Conservation (phyloP, 2,329 filamentous ascomycete genomes). For the Hypomyces perniciosus region DNA sequence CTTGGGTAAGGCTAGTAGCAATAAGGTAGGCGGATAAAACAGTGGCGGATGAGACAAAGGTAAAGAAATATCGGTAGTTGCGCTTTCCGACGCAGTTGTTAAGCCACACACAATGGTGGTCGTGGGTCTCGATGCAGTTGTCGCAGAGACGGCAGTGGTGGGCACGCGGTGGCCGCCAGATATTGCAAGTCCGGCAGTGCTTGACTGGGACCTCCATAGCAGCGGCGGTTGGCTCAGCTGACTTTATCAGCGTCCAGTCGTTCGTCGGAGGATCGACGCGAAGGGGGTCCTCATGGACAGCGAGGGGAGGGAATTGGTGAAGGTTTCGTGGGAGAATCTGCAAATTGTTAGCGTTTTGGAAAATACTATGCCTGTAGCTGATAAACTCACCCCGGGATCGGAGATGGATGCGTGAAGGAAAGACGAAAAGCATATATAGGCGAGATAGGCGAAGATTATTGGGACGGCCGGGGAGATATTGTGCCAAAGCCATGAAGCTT, state of each 20-base stretch:
- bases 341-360: constrained; percentile 13
- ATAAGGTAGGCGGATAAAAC: constrained; percentile 71
- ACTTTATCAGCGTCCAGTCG: constrained; percentile 89
- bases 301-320: constrained; percentile 74
- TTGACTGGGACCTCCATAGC: constrained; percentile 98
- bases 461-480: constrained; percentile 85
- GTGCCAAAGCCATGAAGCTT: constrained; percentile 78
- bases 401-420: constrained; percentile 89
- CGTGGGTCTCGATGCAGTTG: constrained; percentile 93
- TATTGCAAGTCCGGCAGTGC: constrained; percentile 95
- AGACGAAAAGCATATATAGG: constrained; percentile 84
- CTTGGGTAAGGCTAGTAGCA: constrained; percentile 71
- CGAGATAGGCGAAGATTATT: constrained; percentile 84
- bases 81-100: constrained; percentile 97
- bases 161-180: constrained; percentile 91
- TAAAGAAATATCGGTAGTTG: constrained; percentile 97
- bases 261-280: constrained; percentile 78
- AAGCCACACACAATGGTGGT: constrained; percentile 98
- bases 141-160: constrained; percentile 97
- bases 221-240: constrained; percentile 64
- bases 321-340: constrained; percentile 90
- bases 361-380: background rate
- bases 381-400: constrained; percentile 78
- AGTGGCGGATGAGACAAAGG: constrained; percentile 77
- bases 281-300: constrained; percentile 74